phyloP scores from a whole-genome alignment of 257 asterid species.

The Scutellaria baicalensis region DNA sequence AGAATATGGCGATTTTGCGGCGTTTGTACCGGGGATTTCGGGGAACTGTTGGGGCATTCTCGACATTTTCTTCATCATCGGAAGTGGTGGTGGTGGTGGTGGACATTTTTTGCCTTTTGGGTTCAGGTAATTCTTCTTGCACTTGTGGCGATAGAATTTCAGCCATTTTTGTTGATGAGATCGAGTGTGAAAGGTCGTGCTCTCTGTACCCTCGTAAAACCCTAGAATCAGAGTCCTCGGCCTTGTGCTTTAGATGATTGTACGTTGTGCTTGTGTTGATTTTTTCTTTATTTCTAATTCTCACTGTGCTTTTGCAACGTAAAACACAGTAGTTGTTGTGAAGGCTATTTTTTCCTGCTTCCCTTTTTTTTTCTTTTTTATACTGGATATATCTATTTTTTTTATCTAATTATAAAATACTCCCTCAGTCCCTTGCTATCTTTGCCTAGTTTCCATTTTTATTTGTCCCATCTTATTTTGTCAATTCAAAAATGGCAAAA shows the following conservation, averaged over 20 bases:
- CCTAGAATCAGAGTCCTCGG: constrained; percentile 23
- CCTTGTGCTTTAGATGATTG: constrained; percentile 21
- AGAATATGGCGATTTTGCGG: constrained; percentile 82
- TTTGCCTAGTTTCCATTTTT: too few relatives aligned
- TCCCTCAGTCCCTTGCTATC: too few relatives aligned
- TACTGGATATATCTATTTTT: too few relatives aligned
- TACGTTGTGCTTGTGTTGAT: constrained; percentile 21
- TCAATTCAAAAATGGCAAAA: too few relatives aligned
- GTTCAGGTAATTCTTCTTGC: constrained; percentile 29
- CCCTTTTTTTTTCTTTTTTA: too few relatives aligned
- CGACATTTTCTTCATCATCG: constrained; percentile 40
- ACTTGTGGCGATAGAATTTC: constrained; percentile 19
- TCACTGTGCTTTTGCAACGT: background rate
- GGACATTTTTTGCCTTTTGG: constrained; percentile 78
- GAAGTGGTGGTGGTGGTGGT: constrained; percentile 52
- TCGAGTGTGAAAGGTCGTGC: background rate
- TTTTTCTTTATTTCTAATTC: background rate
- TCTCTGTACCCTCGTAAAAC: constrained; percentile 29
- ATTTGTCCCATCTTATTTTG: too few relatives aligned
- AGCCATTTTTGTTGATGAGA: constrained; percentile 18
- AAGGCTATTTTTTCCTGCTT: too few relatives aligned
- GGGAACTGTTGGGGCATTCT: constrained; percentile 17
- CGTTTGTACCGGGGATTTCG: constrained; percentile 64
- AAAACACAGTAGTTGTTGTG: too few relatives aligned
- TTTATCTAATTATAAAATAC: too few relatives aligned